Percentiles rank a stretch among this genome's conserved stretches.
Conservation (phyloP, 2,329 filamentous ascomycete genomes). For the Paraphoma chrysanthemicola region DNA sequence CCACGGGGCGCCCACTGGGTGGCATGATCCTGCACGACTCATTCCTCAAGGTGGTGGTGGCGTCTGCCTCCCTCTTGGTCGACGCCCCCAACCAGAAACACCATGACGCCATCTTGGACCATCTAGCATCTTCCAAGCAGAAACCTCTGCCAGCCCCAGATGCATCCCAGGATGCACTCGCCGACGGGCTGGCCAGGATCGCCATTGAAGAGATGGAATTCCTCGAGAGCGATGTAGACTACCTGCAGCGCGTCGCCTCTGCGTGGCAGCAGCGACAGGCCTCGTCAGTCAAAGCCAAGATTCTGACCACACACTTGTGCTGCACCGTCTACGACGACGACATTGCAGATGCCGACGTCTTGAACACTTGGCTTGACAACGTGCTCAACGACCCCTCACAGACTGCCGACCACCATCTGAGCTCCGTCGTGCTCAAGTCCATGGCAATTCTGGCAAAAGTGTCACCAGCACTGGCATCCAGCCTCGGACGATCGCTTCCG, state of each 20-base stretch:
- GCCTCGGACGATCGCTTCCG: slow-evolving; percentile 79
- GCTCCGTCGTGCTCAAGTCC: slow-evolving; percentile 78
- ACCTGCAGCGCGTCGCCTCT: slow-evolving; percentile 79
- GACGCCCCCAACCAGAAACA: slow-evolving; percentile 64
- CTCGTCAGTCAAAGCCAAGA: slow-evolving; percentile 82
- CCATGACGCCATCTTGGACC: slow-evolving; percentile 72
- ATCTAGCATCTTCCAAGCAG: slow-evolving; percentile 55
- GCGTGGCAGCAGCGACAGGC: slow-evolving; percentile 86
- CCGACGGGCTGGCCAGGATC: slow-evolving; percentile 71
- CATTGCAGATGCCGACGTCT: slow-evolving; percentile 76
- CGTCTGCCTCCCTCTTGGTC: slow-evolving; percentile 76
- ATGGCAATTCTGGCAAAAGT: slow-evolving; percentile 82
- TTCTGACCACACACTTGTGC: slow-evolving; percentile 83
- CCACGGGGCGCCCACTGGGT: slow-evolving; percentile 79
- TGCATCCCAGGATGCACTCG: slow-evolving; percentile 38
- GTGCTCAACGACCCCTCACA: slow-evolving; percentile 79
- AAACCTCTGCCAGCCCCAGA: slow-evolving; percentile 23
- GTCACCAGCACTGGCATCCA: slow-evolving; percentile 74
- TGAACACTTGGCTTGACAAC: slow-evolving; percentile 87
- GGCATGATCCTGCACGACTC: slow-evolving; percentile 90
- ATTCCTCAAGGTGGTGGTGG: slow-evolving; percentile 84
- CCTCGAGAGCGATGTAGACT: slow-evolving; percentile 88
- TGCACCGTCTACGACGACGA: slow-evolving; percentile 84
- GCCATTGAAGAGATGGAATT: slow-evolving; percentile 84
- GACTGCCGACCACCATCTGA: slow-evolving; percentile 80